Evolutionary conservation across 2,329 filamentous ascomycete genomes (phyloP).

Genomic region (Ophiostoma himal-ulmi): DNA sequence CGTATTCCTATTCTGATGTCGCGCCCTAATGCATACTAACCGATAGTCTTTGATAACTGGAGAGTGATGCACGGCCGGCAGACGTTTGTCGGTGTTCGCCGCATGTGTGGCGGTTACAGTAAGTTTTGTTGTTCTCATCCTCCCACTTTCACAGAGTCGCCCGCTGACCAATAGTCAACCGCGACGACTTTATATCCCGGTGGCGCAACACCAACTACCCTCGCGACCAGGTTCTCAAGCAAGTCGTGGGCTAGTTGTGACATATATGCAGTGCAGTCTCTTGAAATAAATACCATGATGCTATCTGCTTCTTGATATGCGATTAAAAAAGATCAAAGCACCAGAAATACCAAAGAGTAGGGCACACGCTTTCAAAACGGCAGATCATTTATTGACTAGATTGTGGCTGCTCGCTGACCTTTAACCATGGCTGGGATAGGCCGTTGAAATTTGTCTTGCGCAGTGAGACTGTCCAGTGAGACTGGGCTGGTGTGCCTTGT

Average conservation of each 20-base stretch:
- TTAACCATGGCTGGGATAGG: background rate
- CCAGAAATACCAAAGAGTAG: too few relatives aligned
- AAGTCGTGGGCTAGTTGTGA: slow-evolving; percentile 28
- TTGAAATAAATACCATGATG: background rate
- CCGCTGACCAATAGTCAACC: slow-evolving; percentile 52
- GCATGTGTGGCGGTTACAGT: slow-evolving; percentile 91
- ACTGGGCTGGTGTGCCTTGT: background rate
- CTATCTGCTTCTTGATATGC: background rate
- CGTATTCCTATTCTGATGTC: background rate
- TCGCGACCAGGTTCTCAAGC: slow-evolving; percentile 40
- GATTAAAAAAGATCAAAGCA: too few relatives aligned
- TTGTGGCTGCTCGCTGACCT: background rate
- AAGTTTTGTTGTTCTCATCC: slow-evolving; percentile 37
- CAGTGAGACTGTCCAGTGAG: background rate
- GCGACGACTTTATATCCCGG: slow-evolving; percentile 73
- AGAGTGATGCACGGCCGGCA: slow-evolving; percentile 82
- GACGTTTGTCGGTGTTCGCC: slow-evolving; percentile 73
- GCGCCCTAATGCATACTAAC: background rate
- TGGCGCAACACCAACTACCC: slow-evolving; percentile 65
- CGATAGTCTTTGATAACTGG: slow-evolving; percentile 89
- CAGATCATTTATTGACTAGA: background rate
- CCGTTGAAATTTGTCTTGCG: background rate
- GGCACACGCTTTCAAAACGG: background rate
- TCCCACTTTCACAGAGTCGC: background rate
- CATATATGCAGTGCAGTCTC: background rate